phyloP scores from a whole-genome alignment of 345 rosid species.

The Erucastrum elatum region DNA sequence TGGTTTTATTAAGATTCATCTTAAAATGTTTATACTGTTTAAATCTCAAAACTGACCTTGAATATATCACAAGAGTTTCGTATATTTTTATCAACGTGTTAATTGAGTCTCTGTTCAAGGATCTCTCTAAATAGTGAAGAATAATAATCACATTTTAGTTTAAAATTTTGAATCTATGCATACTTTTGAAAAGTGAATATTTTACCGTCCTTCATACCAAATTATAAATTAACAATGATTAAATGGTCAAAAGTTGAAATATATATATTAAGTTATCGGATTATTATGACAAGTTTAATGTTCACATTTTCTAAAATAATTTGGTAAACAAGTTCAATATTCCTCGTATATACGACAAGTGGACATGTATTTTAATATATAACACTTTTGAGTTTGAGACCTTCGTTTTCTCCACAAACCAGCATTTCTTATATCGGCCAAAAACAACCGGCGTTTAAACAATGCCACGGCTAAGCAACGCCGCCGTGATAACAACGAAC shows the following conservation, averaged over 20 bases:
- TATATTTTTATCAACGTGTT: too few species aligned
- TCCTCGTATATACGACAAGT: slow-evolving; percentile 7
- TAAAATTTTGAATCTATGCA: background rate
- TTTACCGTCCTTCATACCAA: background rate
- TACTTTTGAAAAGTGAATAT: background rate
- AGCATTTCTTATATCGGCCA: background rate
- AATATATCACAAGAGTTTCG: background rate
- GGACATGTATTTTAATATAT: background rate
- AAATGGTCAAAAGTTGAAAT: background rate
- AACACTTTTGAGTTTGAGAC: background rate
- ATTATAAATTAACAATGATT: background rate
- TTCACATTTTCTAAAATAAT: background rate
- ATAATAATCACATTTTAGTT: background rate
- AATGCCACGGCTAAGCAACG: slow-evolving; percentile 41
- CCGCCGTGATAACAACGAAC: slow-evolving; percentile 39
- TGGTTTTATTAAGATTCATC: background rate
- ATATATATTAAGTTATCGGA: background rate
- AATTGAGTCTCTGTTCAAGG: background rate
- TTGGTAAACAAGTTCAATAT: background rate
- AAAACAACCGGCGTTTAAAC: slow-evolving; percentile 9
- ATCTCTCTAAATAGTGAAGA: background rate
- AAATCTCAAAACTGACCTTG: too few species aligned
- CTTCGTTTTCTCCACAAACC: slow-evolving; percentile 21
- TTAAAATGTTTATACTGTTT: too few species aligned
- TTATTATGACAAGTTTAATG: background rate